Evolutionary conservation across 2,329 filamentous ascomycete genomes (phyloP).

Genomic region (Truncatella angustata): DNA sequence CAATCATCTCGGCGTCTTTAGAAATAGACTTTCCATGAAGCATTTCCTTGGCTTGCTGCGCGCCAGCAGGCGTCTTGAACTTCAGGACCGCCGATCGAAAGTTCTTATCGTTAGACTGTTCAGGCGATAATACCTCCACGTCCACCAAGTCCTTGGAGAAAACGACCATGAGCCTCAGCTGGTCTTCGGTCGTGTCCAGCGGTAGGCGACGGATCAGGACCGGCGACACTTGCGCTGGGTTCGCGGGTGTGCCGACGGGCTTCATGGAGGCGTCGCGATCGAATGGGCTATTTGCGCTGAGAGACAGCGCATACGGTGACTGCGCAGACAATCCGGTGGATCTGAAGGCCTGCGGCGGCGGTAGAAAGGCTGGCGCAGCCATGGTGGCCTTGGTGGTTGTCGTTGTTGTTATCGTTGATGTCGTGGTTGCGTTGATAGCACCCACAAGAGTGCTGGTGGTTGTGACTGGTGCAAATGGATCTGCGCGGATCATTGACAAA

Average conservation of each 20-base stretch:
- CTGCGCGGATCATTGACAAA: constrained; percentile 24
- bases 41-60: constrained; percentile 55
- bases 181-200: constrained; percentile 50
- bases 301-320: constrained; percentile 31
- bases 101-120: constrained; percentile 48
- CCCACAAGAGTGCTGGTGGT: constrained; percentile 7
- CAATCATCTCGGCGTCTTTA: constrained; percentile 56
- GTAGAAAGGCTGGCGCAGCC: constrained; percentile 43
- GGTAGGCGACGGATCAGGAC: constrained; percentile 56
- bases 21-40: constrained; percentile 54
- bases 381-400: constrained; percentile 34
- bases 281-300: constrained; percentile 31
- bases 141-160: constrained; percentile 55
- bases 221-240: constrained; percentile 34
- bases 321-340: constrained; percentile 28
- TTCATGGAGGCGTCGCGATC: constrained; percentile 40
- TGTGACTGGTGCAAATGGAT: constrained; percentile 18
- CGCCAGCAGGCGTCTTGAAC: constrained; percentile 52
- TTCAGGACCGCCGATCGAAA: constrained; percentile 51
- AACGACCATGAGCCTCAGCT: constrained; percentile 55
- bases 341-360: constrained; percentile 38
- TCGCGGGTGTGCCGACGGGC: constrained; percentile 34
- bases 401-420: constrained; percentile 13
- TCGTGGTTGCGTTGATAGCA: neutral
- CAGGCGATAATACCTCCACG: constrained; percentile 48